Evolutionary conservation across 805 yeast genomes (phyloP).

Genomic region (Cyberlindnera misumaiensis): DNA sequence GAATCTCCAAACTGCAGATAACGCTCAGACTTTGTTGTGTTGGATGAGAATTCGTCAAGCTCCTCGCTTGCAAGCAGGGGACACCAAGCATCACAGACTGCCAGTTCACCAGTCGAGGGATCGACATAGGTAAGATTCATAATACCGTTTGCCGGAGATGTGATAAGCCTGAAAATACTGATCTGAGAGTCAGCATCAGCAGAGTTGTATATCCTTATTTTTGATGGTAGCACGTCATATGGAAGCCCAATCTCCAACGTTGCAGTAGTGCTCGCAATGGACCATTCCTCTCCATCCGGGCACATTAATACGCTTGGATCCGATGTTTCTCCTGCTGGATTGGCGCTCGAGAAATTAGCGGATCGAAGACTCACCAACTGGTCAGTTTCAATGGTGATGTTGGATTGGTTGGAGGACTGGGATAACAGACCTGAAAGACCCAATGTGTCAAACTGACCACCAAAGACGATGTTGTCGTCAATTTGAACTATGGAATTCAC

Average conservation of each 20-base stretch:
- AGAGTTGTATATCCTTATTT: slow-evolving; percentile 66
- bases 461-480: slow-evolving; percentile 58
- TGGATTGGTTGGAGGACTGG: slow-evolving; percentile 31
- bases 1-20: slow-evolving; percentile 25
- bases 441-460: slow-evolving; percentile 61
- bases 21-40: slow-evolving; percentile 5
- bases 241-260: slow-evolving; percentile 61
- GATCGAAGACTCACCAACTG: slow-evolving; percentile 54
- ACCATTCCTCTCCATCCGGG: slow-evolving; percentile 55
- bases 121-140: slow-evolving; percentile 87
- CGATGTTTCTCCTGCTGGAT: slow-evolving; percentile 12
- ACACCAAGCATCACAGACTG: slow-evolving; percentile 83
- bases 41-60: slow-evolving; percentile 21
- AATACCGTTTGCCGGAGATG: slow-evolving; percentile 78
- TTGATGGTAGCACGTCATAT: slow-evolving; percentile 53
- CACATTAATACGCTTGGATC: slow-evolving; percentile 35
- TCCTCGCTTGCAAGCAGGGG: slow-evolving; percentile 47
- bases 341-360: slow-evolving; percentile 42
- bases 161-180: slow-evolving; percentile 61
- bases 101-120: slow-evolving; percentile 51
- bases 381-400: slow-evolving; percentile 42
- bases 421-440: slow-evolving; percentile 22
- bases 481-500: slow-evolving; percentile 58
- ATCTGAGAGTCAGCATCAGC: slow-evolving; percentile 36
- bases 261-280: slow-evolving; percentile 45